Conservation (phyloP, 495 filamentous ascomycete species). For the Aspergillus ellipticus region DNA sequence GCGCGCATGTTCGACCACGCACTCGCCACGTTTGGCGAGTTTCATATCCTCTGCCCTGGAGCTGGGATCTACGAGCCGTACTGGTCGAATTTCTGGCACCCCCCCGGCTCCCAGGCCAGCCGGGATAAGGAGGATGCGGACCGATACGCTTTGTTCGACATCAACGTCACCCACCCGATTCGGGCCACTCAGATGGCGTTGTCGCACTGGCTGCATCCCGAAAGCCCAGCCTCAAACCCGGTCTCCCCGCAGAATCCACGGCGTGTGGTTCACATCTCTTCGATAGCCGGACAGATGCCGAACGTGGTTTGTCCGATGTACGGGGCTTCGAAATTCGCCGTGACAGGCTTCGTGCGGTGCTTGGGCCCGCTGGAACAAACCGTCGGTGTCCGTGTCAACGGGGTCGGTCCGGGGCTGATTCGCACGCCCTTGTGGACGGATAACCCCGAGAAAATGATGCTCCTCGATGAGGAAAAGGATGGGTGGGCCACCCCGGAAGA, state of each 20-base stretch:
- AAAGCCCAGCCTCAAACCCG: neutral
- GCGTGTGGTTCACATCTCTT: neutral
- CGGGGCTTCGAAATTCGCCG: neutral
- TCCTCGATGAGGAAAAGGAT: neutral
- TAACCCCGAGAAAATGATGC: neutral
- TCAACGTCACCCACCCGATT: neutral
- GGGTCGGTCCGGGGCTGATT: neutral
- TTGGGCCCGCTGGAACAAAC: neutral
- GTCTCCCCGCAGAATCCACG: neutral
- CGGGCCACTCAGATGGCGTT: neutral
- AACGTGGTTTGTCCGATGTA: neutral
- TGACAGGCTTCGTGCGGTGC: neutral
- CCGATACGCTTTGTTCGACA: neutral
- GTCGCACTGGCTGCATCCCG: neutral
- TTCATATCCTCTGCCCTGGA: neutral
- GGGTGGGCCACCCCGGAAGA: neutral
- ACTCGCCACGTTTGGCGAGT: neutral
- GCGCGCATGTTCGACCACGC: neutral
- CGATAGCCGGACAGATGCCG: neutral
- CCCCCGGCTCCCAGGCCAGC: neutral
- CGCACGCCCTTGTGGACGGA: neutral
- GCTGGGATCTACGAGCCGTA: neutral
- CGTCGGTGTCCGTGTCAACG: neutral
- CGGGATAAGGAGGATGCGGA: neutral
- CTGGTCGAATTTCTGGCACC: neutral